Percentiles rank a stretch among this genome's conserved stretches.
These are phyloP conservation scores for Macadamia tetraphylla DNA, from an alignment of 164 flowering plant genomes.

Conservation along the genomic window DNA sequence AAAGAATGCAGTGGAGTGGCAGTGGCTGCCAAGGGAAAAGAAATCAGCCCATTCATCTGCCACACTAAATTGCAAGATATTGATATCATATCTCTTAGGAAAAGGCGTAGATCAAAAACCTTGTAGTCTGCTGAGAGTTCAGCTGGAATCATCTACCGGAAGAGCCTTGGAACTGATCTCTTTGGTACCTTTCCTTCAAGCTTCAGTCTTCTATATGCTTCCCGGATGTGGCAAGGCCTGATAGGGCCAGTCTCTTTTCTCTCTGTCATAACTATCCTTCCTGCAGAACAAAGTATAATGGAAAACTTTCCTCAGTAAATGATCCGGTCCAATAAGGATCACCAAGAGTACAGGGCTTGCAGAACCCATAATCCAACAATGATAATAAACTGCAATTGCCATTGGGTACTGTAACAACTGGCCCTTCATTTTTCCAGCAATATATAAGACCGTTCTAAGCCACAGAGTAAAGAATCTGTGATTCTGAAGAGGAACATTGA, in stretches of 20 bases:
- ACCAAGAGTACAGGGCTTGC: too few species aligned
- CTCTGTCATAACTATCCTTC: slow-evolving; percentile 77
- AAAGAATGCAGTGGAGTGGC: too few species aligned
- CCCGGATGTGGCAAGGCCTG: slow-evolving; percentile 92
- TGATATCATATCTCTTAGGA: too few species aligned
- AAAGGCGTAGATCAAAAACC: too few species aligned
- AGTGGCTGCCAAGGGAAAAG: too few species aligned
- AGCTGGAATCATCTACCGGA: slow-evolving; percentile 31
- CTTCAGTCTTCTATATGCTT: slow-evolving; percentile 86
- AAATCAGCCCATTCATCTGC: too few species aligned
- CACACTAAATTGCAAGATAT: too few species aligned
- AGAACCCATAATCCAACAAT: too few species aligned
- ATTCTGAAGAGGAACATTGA: not conserved
- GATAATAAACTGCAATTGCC: too few species aligned
- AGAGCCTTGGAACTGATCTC: slow-evolving; percentile 82
- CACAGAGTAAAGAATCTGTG: not conserved
- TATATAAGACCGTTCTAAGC: not conserved
- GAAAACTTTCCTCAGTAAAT: not conserved
- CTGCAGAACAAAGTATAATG: slow-evolving; percentile 32
- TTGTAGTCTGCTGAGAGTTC: too few species aligned
- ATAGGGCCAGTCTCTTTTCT: slow-evolving; percentile 85
- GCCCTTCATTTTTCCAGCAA: too few species aligned
- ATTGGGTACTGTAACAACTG: too few species aligned
- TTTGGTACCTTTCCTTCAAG: slow-evolving; percentile 87
- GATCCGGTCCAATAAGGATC: not conserved